Base-by-base conservation (phyloP, 805 yeast genomes). In the Lachancea cidri region DNA sequence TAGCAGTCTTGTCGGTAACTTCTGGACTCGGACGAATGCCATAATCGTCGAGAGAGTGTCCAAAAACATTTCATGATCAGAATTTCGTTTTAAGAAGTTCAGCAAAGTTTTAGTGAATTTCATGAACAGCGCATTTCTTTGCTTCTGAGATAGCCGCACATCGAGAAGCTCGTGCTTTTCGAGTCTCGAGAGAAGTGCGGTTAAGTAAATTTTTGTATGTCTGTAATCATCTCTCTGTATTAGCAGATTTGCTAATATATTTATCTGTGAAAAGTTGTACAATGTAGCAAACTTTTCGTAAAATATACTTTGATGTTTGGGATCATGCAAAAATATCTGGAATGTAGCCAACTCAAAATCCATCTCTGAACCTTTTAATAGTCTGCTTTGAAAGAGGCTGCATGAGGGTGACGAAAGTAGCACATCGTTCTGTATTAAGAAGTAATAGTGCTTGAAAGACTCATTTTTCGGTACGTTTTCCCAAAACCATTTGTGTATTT, bases 401-500 rank as follows among this genome's bases (percentile, higher is more conserved):
- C 46, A 41, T 24, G 44, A 22, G 8, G 49, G 49, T 5, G 55
- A 38, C 4, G 54, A 47, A 7, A 58, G 44, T 16, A 31, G 32
- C 5, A 60, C 47, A 35, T 54, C 44, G 32, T 50, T 52, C 33
- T 55, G 45, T 8, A 62, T 52, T 15, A 60, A 41, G 27, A 50
- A 55, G 25, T 45, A 38, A 36, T 50, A 57, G 39, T 60, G 65
- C 27, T 46, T 40, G 29, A 50, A 53, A 2, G 45, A 42, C 37
- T 50, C 49, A 2, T 47, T 31, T 15, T 36, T 43, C 4, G 49
- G 33, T 14, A 55, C 9, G 29, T 52, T 45, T 2, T 45, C 36
- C 43, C 47, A 50, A 40, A 60, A 58, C 64, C 64, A 61, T 20
- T 44, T 30, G 37, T 61, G 64, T 5, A 58, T 43, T 1, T 30